phyloP scores from a whole-genome alignment of 2,329 filamentous ascomycete species.

The Bipolaris sorokiniana region DNA sequence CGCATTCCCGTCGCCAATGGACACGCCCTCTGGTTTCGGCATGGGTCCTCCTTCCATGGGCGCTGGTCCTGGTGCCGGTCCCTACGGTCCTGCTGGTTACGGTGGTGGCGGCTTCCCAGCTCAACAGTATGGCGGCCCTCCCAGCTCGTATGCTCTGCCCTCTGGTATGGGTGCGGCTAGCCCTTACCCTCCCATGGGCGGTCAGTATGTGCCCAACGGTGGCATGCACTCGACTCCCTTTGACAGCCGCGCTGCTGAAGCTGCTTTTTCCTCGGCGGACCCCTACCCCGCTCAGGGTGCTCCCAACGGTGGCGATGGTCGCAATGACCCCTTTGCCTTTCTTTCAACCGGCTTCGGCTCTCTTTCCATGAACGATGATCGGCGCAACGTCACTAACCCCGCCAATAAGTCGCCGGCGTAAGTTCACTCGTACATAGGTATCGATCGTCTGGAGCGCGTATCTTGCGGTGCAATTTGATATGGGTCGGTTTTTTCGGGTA shows the following conservation, averaged over 20 bases:
- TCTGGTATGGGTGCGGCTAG: constrained; percentile 82
- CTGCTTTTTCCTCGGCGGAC: constrained; percentile 87
- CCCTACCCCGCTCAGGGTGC: constrained; percentile 80
- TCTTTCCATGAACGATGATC: constrained; percentile 70
- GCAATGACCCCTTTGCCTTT: constrained; percentile 81
- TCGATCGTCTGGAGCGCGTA: constrained; percentile 42
- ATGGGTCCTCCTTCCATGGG: constrained; percentile 90
- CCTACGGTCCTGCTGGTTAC: constrained; percentile 74
- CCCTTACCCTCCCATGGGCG: constrained; percentile 77
- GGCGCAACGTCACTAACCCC: constrained; percentile 52
- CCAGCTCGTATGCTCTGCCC: constrained; percentile 87
- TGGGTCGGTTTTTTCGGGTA: constrained; percentile 44
- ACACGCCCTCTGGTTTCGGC: constrained; percentile 78
- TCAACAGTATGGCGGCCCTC: constrained; percentile 86
- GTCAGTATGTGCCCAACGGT: constrained; percentile 77
- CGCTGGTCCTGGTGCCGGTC: constrained; percentile 71
- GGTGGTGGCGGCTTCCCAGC: constrained; percentile 65
- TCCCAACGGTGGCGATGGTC: constrained; percentile 66
- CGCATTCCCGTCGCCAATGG: constrained; percentile 89
- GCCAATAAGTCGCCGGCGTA: constrained; percentile 51
- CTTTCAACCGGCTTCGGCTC: constrained; percentile 74
- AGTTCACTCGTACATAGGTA: constrained; percentile 42
- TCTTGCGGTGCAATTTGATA: constrained; percentile 45
- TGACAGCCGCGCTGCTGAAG: constrained; percentile 90
- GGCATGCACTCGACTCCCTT: constrained; percentile 86